These are phyloP conservation scores for Fomitopsis schrenkii DNA, from an alignment of 1,284 basidiomycete species.

Conservation along the genomic window DNA sequence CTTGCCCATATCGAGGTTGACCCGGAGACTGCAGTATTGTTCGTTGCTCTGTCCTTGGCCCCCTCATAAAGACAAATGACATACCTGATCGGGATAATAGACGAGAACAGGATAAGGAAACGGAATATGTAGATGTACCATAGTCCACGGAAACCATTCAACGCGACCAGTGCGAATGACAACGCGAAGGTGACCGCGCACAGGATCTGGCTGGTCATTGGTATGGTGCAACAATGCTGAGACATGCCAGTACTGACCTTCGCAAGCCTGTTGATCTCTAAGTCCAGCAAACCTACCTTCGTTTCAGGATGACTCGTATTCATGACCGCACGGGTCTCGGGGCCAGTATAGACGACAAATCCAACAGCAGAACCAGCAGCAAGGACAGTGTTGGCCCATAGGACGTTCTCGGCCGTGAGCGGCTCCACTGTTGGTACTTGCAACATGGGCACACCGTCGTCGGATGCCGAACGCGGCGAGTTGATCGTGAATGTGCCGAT, in stretches of 20 bases:
- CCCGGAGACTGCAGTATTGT: conserved; percentile 69
- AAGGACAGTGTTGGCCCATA: conserved; percentile 98
- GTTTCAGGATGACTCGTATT: conserved; percentile 97
- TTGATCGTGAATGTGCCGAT: conserved; percentile 89
- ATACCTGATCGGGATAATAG: conserved; percentile 98
- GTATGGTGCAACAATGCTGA: background rate
- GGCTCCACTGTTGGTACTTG: conserved; percentile 68
- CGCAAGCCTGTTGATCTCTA: conserved; percentile 94
- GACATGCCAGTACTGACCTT: conserved; percentile 56
- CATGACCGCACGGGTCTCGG: conserved; percentile 97
- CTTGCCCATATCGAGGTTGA: conserved; percentile 99
- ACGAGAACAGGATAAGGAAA: conserved; percentile 97
- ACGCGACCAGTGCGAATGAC: conserved; percentile 87
- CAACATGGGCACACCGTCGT: conserved; percentile 53
- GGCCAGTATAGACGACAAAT: conserved; percentile 91
- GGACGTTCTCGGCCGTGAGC: conserved; percentile 87
- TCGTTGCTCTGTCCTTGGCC: background rate
- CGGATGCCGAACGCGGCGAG: conserved; percentile 36
- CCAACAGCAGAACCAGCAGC: conserved; percentile 94
- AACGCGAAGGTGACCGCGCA: conserved; percentile 92
- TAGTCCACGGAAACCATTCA: conserved; percentile 94
- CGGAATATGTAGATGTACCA: conserved; percentile 98
- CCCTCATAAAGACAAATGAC: conserved; percentile 20
- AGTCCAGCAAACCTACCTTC: conserved; percentile 89
- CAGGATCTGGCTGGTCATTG: conserved; percentile 65